Conservation (phyloP, 176 grass and related monocot species). For the Avena eriantha region DNA sequence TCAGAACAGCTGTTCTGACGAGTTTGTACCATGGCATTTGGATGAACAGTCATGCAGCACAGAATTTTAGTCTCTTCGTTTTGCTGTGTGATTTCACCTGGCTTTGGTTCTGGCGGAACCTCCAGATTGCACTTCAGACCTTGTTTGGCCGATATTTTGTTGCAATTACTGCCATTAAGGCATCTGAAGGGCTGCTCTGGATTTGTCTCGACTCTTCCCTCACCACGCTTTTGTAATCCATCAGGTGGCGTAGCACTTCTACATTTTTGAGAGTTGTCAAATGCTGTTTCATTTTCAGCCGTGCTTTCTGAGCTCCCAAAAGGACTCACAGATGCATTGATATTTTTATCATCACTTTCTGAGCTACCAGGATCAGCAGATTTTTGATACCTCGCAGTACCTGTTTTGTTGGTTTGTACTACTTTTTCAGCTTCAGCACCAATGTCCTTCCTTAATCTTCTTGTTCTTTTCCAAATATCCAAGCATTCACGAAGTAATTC, state of each 20-base stretch:
- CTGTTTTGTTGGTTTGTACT: background rate
- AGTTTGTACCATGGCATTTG: slow-evolving; percentile 22
- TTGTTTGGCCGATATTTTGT: slow-evolving; percentile 34
- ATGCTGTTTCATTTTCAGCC: slow-evolving; percentile 33
- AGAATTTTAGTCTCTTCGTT: slow-evolving; percentile 28
- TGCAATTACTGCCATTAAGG: slow-evolving; percentile 15
- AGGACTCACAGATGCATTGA: slow-evolving; percentile 8
- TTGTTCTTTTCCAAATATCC: slow-evolving; percentile 40
- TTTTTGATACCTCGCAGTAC: background rate
- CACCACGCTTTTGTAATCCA: slow-evolving; percentile 15
- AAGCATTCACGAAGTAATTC: slow-evolving; percentile 45
- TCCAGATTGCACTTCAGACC: slow-evolving; percentile 21
- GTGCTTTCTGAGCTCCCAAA: slow-evolving; percentile 33
- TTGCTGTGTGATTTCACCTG: slow-evolving; percentile 34
- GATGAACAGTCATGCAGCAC: slow-evolving; percentile 9
- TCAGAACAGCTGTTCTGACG: slow-evolving; percentile 27
- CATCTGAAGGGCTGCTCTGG: slow-evolving; percentile 9
- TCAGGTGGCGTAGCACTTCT: background rate
- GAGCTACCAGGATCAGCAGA: slow-evolving; percentile 24
- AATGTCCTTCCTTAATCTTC: slow-evolving; percentile 34
- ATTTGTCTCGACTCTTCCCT: slow-evolving; percentile 32
- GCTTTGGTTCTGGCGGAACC: slow-evolving; percentile 25
- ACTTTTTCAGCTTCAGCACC: slow-evolving; percentile 33
- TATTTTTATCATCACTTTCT: slow-evolving; percentile 38
- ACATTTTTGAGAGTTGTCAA: background rate